phyloP scores from a whole-genome alignment of 805 yeast species.

The Saccharomycopsis fermentans region DNA sequence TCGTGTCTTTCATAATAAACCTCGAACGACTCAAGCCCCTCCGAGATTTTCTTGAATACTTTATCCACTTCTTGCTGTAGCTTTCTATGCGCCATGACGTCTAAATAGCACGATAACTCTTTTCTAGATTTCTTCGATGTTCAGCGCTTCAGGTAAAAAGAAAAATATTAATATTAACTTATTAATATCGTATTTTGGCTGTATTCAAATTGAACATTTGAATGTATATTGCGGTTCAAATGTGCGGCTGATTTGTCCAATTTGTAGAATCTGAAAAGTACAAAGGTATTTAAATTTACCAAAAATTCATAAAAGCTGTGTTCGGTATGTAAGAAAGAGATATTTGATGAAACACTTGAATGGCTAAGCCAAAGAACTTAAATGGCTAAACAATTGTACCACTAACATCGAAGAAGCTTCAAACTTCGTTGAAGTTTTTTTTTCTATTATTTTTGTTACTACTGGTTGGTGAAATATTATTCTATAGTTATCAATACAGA shows the following conservation, averaged over 20 bases:
- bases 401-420: background rate
- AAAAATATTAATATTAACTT: background rate
- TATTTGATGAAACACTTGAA: background rate
- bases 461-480: background rate
- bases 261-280: background rate
- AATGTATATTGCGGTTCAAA: background rate
- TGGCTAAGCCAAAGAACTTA: background rate
- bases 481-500: background rate
- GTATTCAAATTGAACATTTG: background rate
- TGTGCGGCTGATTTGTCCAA: background rate
- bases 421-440: background rate
- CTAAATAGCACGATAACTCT: background rate
- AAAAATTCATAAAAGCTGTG: background rate
- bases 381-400: no score
- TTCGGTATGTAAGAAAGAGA: background rate
- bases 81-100: conserved; percentile 18
- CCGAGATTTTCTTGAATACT: conserved; percentile 49
- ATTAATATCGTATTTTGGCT: conserved; percentile 1
- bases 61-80: conserved; percentile 43
- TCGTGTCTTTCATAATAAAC: conserved; percentile 46
- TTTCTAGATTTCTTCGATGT: background rate
- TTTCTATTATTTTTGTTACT: background rate
- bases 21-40: conserved; percentile 46
- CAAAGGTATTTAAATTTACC: background rate
- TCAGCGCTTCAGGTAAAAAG: background rate